Evolutionary conservation across 805 yeast species (phyloP), one percentile per base, ranked within the genome.

Genomic region (Spathaspora hagerdaliae): DNA sequence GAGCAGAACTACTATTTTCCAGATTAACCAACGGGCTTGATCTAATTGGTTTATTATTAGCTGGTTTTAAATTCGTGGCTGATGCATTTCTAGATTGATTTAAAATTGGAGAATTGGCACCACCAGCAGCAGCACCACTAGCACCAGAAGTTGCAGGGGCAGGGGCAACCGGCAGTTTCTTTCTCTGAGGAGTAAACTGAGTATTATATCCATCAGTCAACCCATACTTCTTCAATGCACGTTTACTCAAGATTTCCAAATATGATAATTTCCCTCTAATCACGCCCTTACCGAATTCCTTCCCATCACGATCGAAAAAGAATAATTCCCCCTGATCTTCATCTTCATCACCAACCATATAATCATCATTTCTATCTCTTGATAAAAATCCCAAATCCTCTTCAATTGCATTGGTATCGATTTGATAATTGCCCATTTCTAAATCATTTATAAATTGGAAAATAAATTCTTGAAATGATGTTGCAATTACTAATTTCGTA

Each of bases 311-410:
- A 48, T 72, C 76, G 44, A 51, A 63, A 49, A 61, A 72, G 24
- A 56, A 48, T 44, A 72, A 69, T 49, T 72, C 75, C 6, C 77
- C 77, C 50, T 67, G 64, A 38, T 61, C 74, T 51, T 69, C 76
- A 44, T 71, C 77, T 49, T 71, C 74, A 42, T 71, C 75, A 7
- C 75, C 76, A 55, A 71, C 58, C 63, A 57, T 61, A 53, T 64
- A 68, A 51, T 68, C 73, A 49, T 71, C 75, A 45, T 63, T 58
- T 46, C 76, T 61, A 6, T 67, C 54, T 13, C 55, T 49, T 37
- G 69, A 71, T 45, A 71, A 64, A 50, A 53, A 71, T 3, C 76
- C 76, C 38, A 52, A 54, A 3, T 57, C 53, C 32, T 57, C 62
- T 39, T 68, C 67, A 27, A 58, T 58, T 44, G 64, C 58, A 31